A percentile compares a stretch with the other conserved stretches of the same genome.
Conservation (phyloP, 2,329 filamentous ascomycete species). For the Periconia macrospinosa region DNA sequence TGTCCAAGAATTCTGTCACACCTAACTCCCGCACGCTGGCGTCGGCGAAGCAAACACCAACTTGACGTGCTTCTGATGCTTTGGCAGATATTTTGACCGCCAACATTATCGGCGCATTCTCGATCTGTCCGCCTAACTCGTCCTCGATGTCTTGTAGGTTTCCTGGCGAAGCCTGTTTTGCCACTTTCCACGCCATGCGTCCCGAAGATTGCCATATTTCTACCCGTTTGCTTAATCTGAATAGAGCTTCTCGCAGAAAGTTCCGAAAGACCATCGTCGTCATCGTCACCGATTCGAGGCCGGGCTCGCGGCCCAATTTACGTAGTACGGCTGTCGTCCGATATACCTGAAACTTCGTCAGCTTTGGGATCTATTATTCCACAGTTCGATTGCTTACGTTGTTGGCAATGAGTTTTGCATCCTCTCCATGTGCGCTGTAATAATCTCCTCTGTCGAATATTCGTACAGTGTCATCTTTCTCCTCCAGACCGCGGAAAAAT, state of each 20-base stretch:
- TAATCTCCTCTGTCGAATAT: constrained; percentile 94
- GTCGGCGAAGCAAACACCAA: constrained; percentile 97
- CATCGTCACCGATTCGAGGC: constrained; percentile 91
- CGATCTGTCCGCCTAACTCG: constrained; percentile 82
- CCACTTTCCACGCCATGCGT: constrained; percentile 88
- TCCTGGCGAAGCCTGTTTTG: constrained; percentile 88
- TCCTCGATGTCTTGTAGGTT: constrained; percentile 98
- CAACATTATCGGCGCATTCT: constrained; percentile 90
- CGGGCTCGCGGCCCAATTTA: constrained; percentile 82
- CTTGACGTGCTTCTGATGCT: constrained; percentile 77
- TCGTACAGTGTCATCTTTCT: constrained; percentile 74
- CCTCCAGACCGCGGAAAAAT: constrained; percentile 85
- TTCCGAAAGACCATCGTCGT: constrained; percentile 93
- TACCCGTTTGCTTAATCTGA: constrained; percentile 84
- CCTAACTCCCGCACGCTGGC: constrained; percentile 93
- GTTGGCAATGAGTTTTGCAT: constrained; percentile 81
- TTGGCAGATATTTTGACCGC: constrained; percentile 93
- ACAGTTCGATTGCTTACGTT: constrained; percentile 55
- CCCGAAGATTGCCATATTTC: constrained; percentile 84
- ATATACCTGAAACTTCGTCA: constrained; percentile 66
- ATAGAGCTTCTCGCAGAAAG: constrained; percentile 91
- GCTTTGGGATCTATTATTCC: not conserved
- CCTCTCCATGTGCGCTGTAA: constrained; percentile 89
- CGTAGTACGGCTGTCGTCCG: constrained; percentile 95
- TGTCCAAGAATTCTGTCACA: constrained; percentile 98